These are phyloP conservation scores for Diversispora epigaea DNA, from an alignment of 192 early-diverging fungal genomes.

Conservation along the genomic window DNA sequence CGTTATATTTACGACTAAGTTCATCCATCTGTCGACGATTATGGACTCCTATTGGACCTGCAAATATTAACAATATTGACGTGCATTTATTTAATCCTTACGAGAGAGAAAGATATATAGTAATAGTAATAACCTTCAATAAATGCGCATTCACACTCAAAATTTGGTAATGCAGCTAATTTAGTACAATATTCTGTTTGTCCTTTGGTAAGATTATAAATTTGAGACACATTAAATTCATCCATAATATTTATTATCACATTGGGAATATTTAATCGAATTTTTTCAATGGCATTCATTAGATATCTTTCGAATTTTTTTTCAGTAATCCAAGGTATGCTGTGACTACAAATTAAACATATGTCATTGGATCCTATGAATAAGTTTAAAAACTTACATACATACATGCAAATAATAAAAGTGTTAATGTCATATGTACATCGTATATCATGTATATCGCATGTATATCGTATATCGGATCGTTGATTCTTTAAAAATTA, in stretches of 20 bases:
- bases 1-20: slow-evolving; percentile 46
- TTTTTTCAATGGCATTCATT: slow-evolving; percentile 35
- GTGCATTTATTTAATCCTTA: no score
- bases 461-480: neutral
- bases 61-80: neutral
- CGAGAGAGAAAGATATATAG: no score
- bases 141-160: slow-evolving; percentile 26
- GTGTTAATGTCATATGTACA: neutral
- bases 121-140: slow-evolving; percentile 4
- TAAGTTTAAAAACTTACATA: slow-evolving; percentile 50
- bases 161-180: slow-evolving; percentile 7
- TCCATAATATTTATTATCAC: slow-evolving; percentile 49
- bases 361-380: slow-evolving; percentile 63
- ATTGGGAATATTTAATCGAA: slow-evolving; percentile 42
- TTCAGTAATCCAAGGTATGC: slow-evolving; percentile 20
- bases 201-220: slow-evolving; percentile 31
- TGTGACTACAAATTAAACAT: slow-evolving; percentile 45
- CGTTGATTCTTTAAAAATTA: neutral
- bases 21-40: slow-evolving; percentile 48
- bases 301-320: slow-evolving; percentile 36
- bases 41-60: slow-evolving; percentile 35
- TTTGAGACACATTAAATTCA: slow-evolving; percentile 39
- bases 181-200: slow-evolving; percentile 27
- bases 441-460: neutral
- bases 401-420: neutral